Conservation (phyloP, 305 asterid genomes). For the Rubia peregrina region DNA sequence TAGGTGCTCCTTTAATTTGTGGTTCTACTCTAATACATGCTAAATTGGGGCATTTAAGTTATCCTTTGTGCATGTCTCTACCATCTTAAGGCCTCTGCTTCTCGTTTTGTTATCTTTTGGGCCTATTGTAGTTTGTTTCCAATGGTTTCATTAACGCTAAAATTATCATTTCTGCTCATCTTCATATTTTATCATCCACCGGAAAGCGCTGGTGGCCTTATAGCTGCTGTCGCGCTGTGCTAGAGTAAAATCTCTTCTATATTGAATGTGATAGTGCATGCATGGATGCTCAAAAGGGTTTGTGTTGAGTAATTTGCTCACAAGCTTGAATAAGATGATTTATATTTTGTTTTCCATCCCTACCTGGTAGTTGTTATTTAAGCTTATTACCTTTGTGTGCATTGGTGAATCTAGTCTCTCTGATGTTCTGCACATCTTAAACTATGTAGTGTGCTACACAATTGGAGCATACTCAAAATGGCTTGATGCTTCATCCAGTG, state of each 20-base stretch:
- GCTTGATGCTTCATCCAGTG: constrained; percentile 80
- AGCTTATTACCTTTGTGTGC: background rate
- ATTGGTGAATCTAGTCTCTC: constrained; percentile 8
- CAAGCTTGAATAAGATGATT: background rate
- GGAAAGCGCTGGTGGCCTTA: background rate
- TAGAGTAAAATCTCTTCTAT: background rate
- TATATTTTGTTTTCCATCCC: background rate
- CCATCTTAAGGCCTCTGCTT: background rate
- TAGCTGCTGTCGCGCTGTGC: background rate
- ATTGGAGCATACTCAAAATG: constrained; percentile 94
- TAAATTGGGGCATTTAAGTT: background rate
- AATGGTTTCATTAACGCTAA: too few relatives aligned
- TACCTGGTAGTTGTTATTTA: background rate
- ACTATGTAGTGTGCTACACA: constrained; percentile 58
- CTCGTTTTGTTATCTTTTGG: background rate
- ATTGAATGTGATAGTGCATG: background rate
- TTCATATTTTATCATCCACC: background rate
- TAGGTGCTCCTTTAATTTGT: background rate
- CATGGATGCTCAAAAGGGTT: background rate
- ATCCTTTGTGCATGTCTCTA: background rate
- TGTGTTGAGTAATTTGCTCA: background rate
- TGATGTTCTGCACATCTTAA: background rate
- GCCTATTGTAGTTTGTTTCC: background rate
- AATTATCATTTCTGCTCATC: background rate
- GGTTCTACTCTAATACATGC: background rate